Percentiles rank a stretch among this genome's conserved stretches.
Evolutionary conservation across 257 asterid genomes (phyloP).

Genomic region (Handroanthus guayacan): DNA sequence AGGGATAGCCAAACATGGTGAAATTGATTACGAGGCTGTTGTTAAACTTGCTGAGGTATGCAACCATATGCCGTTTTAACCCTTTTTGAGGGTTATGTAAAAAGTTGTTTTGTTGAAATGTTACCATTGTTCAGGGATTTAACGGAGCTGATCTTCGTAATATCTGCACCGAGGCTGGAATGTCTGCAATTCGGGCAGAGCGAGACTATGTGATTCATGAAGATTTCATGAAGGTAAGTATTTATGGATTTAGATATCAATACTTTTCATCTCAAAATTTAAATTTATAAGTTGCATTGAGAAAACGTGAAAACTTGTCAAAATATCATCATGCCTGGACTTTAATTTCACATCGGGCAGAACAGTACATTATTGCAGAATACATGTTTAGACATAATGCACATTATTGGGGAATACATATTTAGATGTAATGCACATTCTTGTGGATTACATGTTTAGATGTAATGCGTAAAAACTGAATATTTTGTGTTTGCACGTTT

Average conservation of each 20-base stretch:
- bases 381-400: background rate
- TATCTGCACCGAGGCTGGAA: slow-evolving; percentile 95
- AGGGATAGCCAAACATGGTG: slow-evolving; percentile 95
- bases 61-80: slow-evolving; percentile 1
- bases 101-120: background rate
- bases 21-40: slow-evolving; percentile 93
- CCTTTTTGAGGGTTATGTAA: background rate
- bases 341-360: background rate
- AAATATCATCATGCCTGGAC: background rate
- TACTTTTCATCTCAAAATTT: background rate
- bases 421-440: background rate
- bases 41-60: slow-evolving; percentile 90
- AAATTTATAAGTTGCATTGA: background rate
- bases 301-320: background rate
- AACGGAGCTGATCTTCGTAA: slow-evolving; percentile 95
- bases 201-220: slow-evolving; percentile 94
- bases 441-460: background rate
- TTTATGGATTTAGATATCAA: background rate
- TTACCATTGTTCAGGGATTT: slow-evolving; percentile 63
- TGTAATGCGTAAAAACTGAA: background rate
- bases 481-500: background rate
- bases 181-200: slow-evolving; percentile 91
- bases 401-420: background rate
- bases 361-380: background rate
- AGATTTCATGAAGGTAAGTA: slow-evolving; percentile 87